phyloP scores from a whole-genome alignment of 257 asterid species.

The Fraxinus quadrangulata region DNA sequence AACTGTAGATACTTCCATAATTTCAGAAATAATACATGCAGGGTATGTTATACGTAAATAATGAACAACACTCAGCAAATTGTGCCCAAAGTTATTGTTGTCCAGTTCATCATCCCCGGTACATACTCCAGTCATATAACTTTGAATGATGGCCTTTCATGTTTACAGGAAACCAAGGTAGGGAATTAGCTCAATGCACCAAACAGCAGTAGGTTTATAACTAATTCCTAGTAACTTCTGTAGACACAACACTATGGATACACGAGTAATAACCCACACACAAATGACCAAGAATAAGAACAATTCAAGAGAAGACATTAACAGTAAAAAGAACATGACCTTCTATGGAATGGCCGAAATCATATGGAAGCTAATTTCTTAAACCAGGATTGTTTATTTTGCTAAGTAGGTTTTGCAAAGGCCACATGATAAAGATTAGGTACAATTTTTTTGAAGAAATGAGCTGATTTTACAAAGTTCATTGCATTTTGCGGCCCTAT shows the following conservation, averaged over 20 bases:
- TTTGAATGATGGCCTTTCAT: background rate
- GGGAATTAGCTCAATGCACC: background rate
- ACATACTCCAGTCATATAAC: background rate
- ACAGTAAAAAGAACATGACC: too few species aligned
- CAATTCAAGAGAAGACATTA: too few species aligned
- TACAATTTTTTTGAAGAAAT: background rate
- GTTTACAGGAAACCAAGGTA: background rate
- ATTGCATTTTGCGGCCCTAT: too few species aligned
- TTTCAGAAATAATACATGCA: background rate
- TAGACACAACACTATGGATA: background rate
- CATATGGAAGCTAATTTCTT: background rate
- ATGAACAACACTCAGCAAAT: background rate
- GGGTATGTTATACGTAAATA: background rate
- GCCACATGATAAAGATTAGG: background rate
- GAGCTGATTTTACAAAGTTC: background rate
- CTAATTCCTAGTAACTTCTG: background rate
- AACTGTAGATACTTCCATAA: background rate
- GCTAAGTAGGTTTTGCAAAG: background rate
- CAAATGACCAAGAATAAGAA: background rate
- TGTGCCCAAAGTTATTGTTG: background rate
- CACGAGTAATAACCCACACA: background rate
- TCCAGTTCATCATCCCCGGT: background rate
- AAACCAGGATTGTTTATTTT: background rate
- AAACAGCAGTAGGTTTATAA: background rate
- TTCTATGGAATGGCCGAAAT: too few species aligned